Conservation (phyloP, 768 basidiomycete species). For the Sutorius australiensis region DNA sequence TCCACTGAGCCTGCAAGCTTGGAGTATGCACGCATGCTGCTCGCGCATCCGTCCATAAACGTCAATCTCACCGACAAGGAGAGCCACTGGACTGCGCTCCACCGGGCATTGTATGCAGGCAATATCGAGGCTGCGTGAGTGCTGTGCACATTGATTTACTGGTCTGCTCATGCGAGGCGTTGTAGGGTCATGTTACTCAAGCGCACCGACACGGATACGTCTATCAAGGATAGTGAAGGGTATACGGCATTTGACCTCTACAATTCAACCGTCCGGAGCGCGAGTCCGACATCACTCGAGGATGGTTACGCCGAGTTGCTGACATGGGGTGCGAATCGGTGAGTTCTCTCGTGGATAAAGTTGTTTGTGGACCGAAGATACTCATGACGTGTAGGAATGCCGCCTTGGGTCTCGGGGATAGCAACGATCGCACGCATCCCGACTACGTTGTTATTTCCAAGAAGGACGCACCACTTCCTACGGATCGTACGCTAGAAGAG, state of each 20-base stretch:
- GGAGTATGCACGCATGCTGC: conserved; percentile 73
- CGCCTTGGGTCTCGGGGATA: conserved; percentile 80
- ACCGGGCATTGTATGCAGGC: conserved; percentile 79
- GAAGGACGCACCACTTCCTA: conserved; percentile 13
- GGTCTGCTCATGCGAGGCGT: conserved; percentile 17
- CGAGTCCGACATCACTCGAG: conserved; percentile 48
- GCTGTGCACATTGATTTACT: not conserved
- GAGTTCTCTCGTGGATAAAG: conserved; percentile 4
- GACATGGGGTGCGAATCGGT: conserved; percentile 88
- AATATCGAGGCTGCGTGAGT: conserved; percentile 69
- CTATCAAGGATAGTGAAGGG: conserved; percentile 79
- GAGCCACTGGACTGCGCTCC: conserved; percentile 88
- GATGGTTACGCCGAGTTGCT: conserved; percentile 54
- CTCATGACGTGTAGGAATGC: conserved; percentile 57
- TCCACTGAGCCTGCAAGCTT: conserved; percentile 57
- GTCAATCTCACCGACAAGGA: conserved; percentile 81
- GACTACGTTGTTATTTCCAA: conserved; percentile 61
- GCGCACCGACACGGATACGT: conserved; percentile 65
- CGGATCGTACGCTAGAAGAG: conserved; percentile 31
- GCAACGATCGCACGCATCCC: conserved; percentile 71
- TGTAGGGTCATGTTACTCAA: conserved; percentile 70
- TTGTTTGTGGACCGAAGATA: not conserved
- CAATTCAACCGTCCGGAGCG: conserved; percentile 81
- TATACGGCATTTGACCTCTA: conserved; percentile 92
- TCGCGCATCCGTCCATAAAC: conserved; percentile 71